Evolutionary conservation across 2,329 filamentous ascomycete genomes (phyloP), one percentile per base, ranked within the genome.

Genomic region (Aspergillus thermomutatus): DNA sequence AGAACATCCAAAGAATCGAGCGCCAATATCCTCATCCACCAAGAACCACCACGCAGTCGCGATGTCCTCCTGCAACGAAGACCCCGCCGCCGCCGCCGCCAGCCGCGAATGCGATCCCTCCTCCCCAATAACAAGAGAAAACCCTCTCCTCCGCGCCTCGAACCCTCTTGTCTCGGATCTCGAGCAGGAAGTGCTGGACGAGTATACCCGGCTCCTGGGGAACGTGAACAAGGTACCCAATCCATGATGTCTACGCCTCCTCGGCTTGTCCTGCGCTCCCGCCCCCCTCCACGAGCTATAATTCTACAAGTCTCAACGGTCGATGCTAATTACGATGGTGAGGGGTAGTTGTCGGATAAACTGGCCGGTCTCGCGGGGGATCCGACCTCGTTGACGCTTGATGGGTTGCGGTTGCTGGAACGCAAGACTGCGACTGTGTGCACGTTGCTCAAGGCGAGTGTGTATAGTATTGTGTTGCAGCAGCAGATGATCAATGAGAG

Each of bases 381-480:
- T 82, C 67, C 87, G 90, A 61, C 87, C 84, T 89, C 92, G 0
- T 88, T 91, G 23, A 88, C 89, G 6, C 71, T 79, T 9, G 91
- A 99, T 73, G 88, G 90, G 8, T 81, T 99, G 66, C 82, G 94
- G 53, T 87, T 92, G 46, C 80, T 99, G 54, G 94, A 99, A 80
- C 83, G 94, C 66, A 97, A 97, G 81, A 97, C 93, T 46, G 92
- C 91, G 64, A 80, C 96, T 54, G 93, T 97, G 23, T 97, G 96
- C 75, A 99, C 94, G 60, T 77, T 97, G 71, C 83, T 99, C 71
- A 99, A 99, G 80, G 93, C 94, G 19, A 97, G 93, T 75, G 94
- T 99, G 62, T 99, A 99, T 79, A 96, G 90, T 72, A 99, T 99
- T 79, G 92, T 99, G 60, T 75, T 99, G 79, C 93, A 99, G 83